A percentile compares a stretch with the other conserved stretches of the same genome.
Conservation (phyloP, 345 rosid species). For the Heritiera fomes region DNA sequence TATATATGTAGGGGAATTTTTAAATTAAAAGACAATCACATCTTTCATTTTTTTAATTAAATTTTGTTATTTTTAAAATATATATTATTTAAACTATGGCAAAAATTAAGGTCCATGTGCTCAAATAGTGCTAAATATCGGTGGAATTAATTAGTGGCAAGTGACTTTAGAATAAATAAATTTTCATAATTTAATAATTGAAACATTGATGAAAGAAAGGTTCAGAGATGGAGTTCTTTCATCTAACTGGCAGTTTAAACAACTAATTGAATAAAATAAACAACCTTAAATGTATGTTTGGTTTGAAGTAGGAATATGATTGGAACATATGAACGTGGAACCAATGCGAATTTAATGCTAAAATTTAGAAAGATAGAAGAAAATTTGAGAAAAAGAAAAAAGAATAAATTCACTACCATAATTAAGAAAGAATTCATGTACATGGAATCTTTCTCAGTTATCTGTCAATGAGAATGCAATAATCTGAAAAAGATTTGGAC, state of each 20-base stretch:
- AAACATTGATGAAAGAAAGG: no score
- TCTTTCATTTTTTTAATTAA: no score
- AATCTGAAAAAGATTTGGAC: conserved; percentile 25
- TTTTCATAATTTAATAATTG: background rate
- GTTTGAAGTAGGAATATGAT: conserved; percentile 2
- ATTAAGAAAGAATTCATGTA: conserved; percentile 22
- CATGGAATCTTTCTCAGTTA: conserved; percentile 26
- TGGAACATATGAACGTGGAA: background rate
- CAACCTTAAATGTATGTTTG: conserved; percentile 11
- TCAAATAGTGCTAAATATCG: background rate
- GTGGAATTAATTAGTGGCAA: background rate
- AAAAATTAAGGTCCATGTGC: no score
- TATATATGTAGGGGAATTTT: no score
- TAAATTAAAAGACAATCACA: no score
- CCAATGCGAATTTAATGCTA: background rate
- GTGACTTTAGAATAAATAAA: background rate
- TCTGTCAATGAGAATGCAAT: conserved; percentile 21
- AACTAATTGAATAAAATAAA: background rate
- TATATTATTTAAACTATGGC: no score
- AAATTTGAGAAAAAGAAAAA: background rate
- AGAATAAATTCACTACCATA: conserved; percentile 20
- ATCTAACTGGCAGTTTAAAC: background rate
- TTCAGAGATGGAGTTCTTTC: background rate
- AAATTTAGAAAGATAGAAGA: background rate
- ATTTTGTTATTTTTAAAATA: no score